Base-by-base conservation (phyloP, 2,329 filamentous ascomycete genomes). In the Claviceps citrina region DNA sequence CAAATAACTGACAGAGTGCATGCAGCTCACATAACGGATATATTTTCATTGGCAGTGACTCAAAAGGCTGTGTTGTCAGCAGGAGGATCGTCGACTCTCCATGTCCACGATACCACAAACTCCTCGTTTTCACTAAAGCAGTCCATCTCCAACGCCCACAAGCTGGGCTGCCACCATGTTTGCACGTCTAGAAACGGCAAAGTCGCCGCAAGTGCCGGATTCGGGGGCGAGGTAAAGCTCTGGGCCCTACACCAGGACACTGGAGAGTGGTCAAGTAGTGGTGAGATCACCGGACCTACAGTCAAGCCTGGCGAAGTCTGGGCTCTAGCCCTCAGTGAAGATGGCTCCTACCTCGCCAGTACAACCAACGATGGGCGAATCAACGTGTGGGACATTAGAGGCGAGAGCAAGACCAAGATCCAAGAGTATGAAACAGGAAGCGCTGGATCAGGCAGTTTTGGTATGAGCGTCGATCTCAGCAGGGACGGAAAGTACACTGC, bases 111-210 rank as follows among this genome's bases (percentile, higher is more conserved):
- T 48, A 89, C 82, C 16, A 69, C 68, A 43, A 68, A 80, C 38
- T 62, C 81, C 19, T 71, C 80, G 32, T 87, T 86, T 47, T 78
- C 84, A 2, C 71, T 93, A 46, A 68, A 72, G 10, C 91, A 98
- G 58, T 83, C 80, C 18, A 73, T 98, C 44, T 66, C 78, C 39
- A 73, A 74, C 48, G 87, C 81, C 24, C 91, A 98, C 64, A 79
- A 79, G 48, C 73, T 94, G 26, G 91, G 91, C 49, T 91, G 85
- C 55, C 91, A 98, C 62, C 91, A 98, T 61, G 66, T 96, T 37
- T 78, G 76, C 46, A 79, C 81, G 12, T 71, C 56, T 65, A 77
- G 59, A 31, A 71, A 81, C 49, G 86, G 85, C 32, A 74, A 69
- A 39, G 69, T 77, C 40, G 84, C 84, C 13, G 85, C 83, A 4